Percentiles rank a stretch among this genome's conserved stretches.
Evolutionary conservation across 2,329 filamentous ascomycete genomes (phyloP).

Genomic region (Seiridium unicorne): DNA sequence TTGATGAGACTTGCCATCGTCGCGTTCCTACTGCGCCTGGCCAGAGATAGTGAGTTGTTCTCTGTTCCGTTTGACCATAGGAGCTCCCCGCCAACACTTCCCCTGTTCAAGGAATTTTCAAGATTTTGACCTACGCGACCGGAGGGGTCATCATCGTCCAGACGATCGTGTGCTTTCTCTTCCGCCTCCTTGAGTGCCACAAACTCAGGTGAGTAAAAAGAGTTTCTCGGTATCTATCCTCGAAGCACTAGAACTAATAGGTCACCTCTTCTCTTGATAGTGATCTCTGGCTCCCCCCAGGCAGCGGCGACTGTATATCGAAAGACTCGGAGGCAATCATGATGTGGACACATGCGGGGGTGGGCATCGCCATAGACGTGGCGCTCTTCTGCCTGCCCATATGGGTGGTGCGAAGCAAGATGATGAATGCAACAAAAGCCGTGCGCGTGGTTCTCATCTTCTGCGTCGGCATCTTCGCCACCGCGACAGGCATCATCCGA

Average conservation of each 20-base stretch:
- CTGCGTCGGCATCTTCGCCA: slow-evolving; percentile 33
- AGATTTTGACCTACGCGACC: slow-evolving; percentile 5
- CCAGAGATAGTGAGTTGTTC: slow-evolving; percentile 29
- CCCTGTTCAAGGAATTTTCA: slow-evolving; percentile 4
- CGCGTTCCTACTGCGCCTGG: slow-evolving; percentile 32
- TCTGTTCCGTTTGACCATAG: neutral
- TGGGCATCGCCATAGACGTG: slow-evolving; percentile 27
- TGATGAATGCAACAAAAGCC: slow-evolving; percentile 30
- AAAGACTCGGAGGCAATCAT: neutral
- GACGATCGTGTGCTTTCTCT: slow-evolving; percentile 13
- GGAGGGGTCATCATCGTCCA: slow-evolving; percentile 12
- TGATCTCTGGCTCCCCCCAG: neutral
- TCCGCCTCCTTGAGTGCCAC: slow-evolving; percentile 13
- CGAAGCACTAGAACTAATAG: neutral
- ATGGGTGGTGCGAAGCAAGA: slow-evolving; percentile 34
- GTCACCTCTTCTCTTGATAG: neutral
- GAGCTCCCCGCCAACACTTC: neutral
- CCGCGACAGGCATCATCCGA: slow-evolving; percentile 36
- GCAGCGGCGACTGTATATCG: neutral
- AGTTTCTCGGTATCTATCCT: too few species aligned
- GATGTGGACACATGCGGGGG: slow-evolving; percentile 1
- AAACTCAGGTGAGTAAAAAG: neutral
- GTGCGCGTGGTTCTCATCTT: slow-evolving; percentile 35
- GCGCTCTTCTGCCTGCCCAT: slow-evolving; percentile 32
- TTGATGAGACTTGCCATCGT: slow-evolving; percentile 31